Evolutionary conservation across 2,329 filamentous ascomycete species (phyloP).

Genomic region (Aureobasidium sp.): DNA sequence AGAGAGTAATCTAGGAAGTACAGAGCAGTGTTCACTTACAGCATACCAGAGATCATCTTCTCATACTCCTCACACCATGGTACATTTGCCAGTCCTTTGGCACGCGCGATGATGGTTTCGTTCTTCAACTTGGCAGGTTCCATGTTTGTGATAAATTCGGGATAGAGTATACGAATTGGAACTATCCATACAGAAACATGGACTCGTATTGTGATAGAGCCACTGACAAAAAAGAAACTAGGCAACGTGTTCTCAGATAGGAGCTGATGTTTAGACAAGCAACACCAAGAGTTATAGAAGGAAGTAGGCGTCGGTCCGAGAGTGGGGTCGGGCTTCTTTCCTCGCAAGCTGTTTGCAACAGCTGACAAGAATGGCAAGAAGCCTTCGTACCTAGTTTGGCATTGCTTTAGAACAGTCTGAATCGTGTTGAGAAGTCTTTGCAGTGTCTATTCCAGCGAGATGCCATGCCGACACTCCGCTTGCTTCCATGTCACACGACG

Average conservation of each 20-base stretch:
- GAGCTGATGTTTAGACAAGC: neutral
- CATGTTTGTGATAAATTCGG: neutral
- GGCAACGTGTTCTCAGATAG: neutral
- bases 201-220: neutral
- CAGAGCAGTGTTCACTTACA: slow-evolving; percentile 31
- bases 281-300: neutral
- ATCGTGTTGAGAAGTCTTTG: neutral
- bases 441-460: neutral
- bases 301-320: neutral
- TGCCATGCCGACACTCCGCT: neutral
- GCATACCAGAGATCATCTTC: slow-evolving; percentile 56
- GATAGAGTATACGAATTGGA: neutral
- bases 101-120: slow-evolving; percentile 17
- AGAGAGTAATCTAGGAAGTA: neutral
- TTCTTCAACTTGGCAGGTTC: slow-evolving; percentile 10
- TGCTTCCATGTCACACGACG: neutral
- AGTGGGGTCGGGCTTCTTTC: too few relatives aligned
- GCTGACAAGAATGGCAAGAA: neutral
- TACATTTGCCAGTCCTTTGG: slow-evolving; percentile 41
- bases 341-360: neutral
- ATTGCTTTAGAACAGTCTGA: neutral
- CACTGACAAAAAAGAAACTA: neutral
- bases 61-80: slow-evolving; percentile 55
- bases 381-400: neutral
- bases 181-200: neutral